These are phyloP conservation scores for Podaxis carcinomalis DNA, from an alignment of 768 basidiomycete genomes.

Conservation along the genomic window DNA sequence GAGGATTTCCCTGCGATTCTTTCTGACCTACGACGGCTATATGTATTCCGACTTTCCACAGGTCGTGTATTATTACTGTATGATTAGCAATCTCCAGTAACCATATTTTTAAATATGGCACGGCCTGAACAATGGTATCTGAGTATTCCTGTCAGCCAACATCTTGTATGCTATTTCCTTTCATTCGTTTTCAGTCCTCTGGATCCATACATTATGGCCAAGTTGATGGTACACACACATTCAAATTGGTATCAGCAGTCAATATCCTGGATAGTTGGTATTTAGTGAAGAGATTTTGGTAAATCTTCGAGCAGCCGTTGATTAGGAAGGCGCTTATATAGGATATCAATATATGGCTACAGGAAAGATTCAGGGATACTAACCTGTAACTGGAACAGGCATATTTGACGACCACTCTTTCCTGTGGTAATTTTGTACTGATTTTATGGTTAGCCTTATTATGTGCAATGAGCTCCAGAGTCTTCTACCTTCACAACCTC, in stretches of 20 bases:
- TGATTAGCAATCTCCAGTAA: neutral
- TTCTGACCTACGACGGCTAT: neutral
- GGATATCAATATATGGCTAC: neutral
- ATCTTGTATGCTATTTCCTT: too few relatives aligned
- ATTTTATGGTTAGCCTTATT: too few relatives aligned
- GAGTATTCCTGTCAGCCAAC: too few relatives aligned
- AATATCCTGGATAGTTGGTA: neutral
- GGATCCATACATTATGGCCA: too few relatives aligned
- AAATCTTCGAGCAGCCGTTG: slow-evolving; percentile 3
- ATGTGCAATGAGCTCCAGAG: neutral
- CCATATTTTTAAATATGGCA: neutral
- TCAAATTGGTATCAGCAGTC: neutral
- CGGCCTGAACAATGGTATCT: neutral
- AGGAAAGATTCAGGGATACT: neutral
- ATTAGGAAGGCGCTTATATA: neutral
- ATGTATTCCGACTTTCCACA: neutral
- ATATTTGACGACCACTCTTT: slow-evolving; percentile 11
- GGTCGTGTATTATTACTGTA: neutral
- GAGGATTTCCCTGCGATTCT: neutral
- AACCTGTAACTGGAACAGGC: slow-evolving; percentile 12
- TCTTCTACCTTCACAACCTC: slow-evolving; percentile 26
- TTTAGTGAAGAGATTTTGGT: neutral
- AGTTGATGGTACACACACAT: neutral
- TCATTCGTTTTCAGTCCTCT: too few relatives aligned
- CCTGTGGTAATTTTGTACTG: slow-evolving; percentile 4